Conservation (phyloP, 192 early-diverging fungal species). For the Chytriomyces sp. region DNA sequence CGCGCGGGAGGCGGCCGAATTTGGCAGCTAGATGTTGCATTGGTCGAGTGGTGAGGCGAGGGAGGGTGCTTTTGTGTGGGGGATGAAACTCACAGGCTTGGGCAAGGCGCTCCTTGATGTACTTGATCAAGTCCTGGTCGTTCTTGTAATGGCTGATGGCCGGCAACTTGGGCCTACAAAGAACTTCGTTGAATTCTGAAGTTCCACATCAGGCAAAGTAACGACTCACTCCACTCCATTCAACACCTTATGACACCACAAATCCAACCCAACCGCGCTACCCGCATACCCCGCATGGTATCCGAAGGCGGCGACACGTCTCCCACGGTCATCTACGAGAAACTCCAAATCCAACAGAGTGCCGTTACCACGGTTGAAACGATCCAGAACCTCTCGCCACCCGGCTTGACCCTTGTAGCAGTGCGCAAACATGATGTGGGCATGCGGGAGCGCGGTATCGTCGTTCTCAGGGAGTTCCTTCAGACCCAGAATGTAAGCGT, state of each 20-base stretch:
- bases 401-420: slow-evolving; percentile 96
- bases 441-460: slow-evolving; percentile 82
- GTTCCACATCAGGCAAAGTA: not conserved
- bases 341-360: slow-evolving; percentile 94
- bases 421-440: slow-evolving; percentile 98
- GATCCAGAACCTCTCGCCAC: slow-evolving; percentile 84
- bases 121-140: slow-evolving; percentile 73
- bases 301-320: slow-evolving; percentile 95
- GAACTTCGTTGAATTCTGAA: not conserved
- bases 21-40: slow-evolving; percentile 36
- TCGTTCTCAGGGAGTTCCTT: slow-evolving; percentile 98
- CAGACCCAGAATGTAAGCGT: slow-evolving; percentile 93
- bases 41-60: not conserved
- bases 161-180: slow-evolving; percentile 56
- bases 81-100: slow-evolving; percentile 54
- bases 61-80: not conserved
- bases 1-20: slow-evolving; percentile 67
- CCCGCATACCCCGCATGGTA: slow-evolving; percentile 98
- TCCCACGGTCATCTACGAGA: slow-evolving; percentile 73
- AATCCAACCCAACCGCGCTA: slow-evolving; percentile 85
- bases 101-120: slow-evolving; percentile 67
- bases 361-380: slow-evolving; percentile 86
- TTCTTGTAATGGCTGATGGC: slow-evolving; percentile 81
- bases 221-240: slow-evolving; percentile 28
- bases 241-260: slow-evolving; percentile 67